Evolutionary conservation across 192 early-diverging fungal genomes (phyloP).

Genomic region (Geranomyces michiganensis): DNA sequence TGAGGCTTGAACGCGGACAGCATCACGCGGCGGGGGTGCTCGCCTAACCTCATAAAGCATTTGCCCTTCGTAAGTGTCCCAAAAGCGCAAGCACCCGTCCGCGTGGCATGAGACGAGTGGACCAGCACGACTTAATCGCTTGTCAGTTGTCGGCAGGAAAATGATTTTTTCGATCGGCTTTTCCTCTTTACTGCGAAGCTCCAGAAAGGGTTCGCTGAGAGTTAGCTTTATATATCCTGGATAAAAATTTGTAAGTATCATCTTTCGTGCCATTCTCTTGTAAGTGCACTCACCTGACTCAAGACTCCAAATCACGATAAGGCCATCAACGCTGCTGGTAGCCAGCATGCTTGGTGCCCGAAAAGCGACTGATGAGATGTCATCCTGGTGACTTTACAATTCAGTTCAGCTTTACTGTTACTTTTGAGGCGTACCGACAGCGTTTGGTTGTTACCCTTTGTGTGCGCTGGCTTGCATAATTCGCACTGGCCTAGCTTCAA

Average conservation of each 20-base stretch:
- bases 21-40: neutral
- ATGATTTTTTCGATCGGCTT: constrained; percentile 56
- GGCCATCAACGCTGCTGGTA: constrained; percentile 48
- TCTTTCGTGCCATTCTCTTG: neutral
- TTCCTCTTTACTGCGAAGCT: constrained; percentile 55
- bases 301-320: constrained; percentile 54
- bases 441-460: constrained; percentile 2
- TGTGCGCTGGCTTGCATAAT: constrained; percentile 39
- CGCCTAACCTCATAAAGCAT: constrained; percentile 54
- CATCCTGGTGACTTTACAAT: constrained; percentile 51
- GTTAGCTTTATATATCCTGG: constrained; percentile 46
- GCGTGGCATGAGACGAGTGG: constrained; percentile 55
- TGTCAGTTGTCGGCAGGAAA: constrained; percentile 23
- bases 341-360: constrained; percentile 52
- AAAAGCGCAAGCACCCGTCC: constrained; percentile 58
- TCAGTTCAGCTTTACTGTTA: constrained; percentile 8
- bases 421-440: constrained; percentile 46
- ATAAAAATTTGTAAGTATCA: neutral
- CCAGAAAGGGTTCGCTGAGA: constrained; percentile 51
- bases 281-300: constrained; percentile 41
- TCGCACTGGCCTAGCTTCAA: constrained; percentile 55
- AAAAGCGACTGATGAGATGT: constrained; percentile 58
- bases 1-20: neutral
- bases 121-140: constrained; percentile 25
- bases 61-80: constrained; percentile 54